Base-by-base conservation (phyloP, 768 basidiomycete species). In the Exidia glandulosa region DNA sequence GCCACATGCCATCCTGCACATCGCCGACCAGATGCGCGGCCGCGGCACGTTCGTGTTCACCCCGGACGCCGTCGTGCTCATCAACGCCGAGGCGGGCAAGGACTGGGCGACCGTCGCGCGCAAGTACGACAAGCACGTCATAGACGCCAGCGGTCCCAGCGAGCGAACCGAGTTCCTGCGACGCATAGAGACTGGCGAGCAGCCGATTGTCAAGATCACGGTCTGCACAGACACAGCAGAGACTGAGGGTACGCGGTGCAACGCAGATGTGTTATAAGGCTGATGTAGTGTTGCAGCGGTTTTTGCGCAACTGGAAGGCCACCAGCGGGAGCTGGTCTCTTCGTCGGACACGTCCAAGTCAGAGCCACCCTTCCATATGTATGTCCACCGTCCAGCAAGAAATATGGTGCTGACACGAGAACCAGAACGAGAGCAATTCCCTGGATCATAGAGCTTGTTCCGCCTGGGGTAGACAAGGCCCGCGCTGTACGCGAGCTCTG, bases 11-110 rank as follows among this genome's bases (percentile, higher is more conserved):
- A 31, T 59, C 32, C n/a, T 19, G 13, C 32, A 45, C 25, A 61
- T 61, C 32, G 37, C 55, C 23, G 57, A 58, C 19, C 32, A 52
- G 12, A 61, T 57, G 32, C 45, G 7, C 3, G 27, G 34, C 4
- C 48, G 29, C 37, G 61, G 58, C 10, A 61, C 61, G 19, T 61
- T 61, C 36, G 31, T 61, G 29, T 58, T 59, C 57, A 58, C 57
- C n/a, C 47, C 37, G 25, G 48, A 52, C 27, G 33, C 29, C n/a
- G 48, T 33, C 5, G 33, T 61, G 2, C 32, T 59, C 57, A 48
- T 61, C 19, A 50, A 34, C 45, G 25, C 14, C 10, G 61, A 57
- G 2, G n/a, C 32, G 25, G 57, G 61, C 25, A 59, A 58, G 25
- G 57, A 61, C 50, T 61, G 61, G 61, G 37, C 37, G 32, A 33